Evolutionary conservation across 768 basidiomycete genomes (phyloP).

Genomic region (Russula sp.): DNA sequence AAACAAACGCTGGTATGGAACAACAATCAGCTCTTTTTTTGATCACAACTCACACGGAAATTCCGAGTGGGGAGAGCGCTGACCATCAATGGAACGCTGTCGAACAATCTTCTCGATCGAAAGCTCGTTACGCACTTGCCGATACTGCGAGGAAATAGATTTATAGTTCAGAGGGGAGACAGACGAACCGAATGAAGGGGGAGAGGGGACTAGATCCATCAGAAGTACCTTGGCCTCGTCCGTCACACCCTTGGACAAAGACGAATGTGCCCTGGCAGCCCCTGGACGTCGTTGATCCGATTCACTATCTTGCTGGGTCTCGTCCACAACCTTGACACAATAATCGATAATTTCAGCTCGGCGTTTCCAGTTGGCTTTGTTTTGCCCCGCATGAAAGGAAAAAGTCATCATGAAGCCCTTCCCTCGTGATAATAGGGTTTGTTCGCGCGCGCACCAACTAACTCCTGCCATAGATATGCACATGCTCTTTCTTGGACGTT

Average conservation of each 20-base stretch:
- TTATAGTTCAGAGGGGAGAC: background rate
- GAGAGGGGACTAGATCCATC: background rate
- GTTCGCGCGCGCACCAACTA: constrained; percentile 47
- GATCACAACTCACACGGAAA: background rate
- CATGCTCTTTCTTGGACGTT: constrained; percentile 71
- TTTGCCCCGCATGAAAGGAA: background rate
- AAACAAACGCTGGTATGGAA: constrained; percentile 53
- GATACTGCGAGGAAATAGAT: constrained; percentile 38
- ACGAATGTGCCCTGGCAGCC: constrained; percentile 34
- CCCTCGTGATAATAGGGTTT: constrained; percentile 21
- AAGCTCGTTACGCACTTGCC: constrained; percentile 69
- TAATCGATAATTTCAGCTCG: constrained; percentile 68
- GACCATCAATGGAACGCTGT: constrained; percentile 63
- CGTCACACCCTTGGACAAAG: constrained; percentile 40
- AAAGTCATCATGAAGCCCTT: constrained; percentile 25
- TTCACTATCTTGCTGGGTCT: constrained; percentile 41
- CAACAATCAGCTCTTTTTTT: background rate
- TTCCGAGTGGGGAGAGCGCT: constrained; percentile 20
- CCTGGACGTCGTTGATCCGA: constrained; percentile 34
- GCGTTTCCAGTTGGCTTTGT: constrained; percentile 53
- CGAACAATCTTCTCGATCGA: constrained; percentile 66
- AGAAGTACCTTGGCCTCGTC: constrained; percentile 61
- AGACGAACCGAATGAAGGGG: background rate
- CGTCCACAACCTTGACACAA: constrained; percentile 64
- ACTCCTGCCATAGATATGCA: constrained; percentile 66